Conservation (phyloP, 306 rosid species). For the Lagenaria siceraria region DNA sequence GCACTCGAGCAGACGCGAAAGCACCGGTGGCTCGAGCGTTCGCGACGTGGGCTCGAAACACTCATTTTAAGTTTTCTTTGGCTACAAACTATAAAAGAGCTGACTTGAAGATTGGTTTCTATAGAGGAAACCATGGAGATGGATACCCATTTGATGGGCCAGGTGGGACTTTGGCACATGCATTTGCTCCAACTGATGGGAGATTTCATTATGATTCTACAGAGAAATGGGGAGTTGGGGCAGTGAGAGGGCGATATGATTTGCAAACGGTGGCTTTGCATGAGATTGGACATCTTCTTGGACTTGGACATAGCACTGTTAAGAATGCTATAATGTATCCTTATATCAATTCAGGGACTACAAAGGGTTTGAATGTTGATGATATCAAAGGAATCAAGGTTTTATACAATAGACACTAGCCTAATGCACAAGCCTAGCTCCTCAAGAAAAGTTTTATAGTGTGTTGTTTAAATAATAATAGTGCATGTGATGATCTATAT, state of each 20-base stretch:
- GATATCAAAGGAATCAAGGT: constrained; percentile 4
- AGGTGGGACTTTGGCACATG: constrained; percentile 4
- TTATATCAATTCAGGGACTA: background rate
- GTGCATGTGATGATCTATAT: too few species aligned
- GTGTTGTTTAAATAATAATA: too few species aligned
- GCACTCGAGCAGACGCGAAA: background rate
- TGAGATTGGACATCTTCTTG: constrained; percentile 14
- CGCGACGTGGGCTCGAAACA: background rate
- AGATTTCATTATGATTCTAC: constrained; percentile 5
- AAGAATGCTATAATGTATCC: constrained; percentile 3
- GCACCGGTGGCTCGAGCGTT: background rate
- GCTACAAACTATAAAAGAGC: background rate
- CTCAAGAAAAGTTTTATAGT: too few species aligned
- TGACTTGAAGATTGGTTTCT: background rate
- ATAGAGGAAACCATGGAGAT: background rate
- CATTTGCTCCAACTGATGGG: constrained; percentile 6
- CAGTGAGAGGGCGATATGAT: background rate
- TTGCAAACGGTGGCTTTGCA: constrained; percentile 7
- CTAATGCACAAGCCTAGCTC: too few species aligned
- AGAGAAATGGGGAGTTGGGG: constrained; percentile 1
- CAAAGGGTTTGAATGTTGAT: background rate
- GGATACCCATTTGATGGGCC: constrained; percentile 2
- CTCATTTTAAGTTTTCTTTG: background rate
- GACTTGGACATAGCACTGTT: background rate
- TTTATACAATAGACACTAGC: background rate